A percentile compares a stretch with the other conserved stretches of the same genome.
These are phyloP conservation scores for Eucalyptus globulus DNA, from an alignment of 345 rosid species.

Conservation along the genomic window DNA sequence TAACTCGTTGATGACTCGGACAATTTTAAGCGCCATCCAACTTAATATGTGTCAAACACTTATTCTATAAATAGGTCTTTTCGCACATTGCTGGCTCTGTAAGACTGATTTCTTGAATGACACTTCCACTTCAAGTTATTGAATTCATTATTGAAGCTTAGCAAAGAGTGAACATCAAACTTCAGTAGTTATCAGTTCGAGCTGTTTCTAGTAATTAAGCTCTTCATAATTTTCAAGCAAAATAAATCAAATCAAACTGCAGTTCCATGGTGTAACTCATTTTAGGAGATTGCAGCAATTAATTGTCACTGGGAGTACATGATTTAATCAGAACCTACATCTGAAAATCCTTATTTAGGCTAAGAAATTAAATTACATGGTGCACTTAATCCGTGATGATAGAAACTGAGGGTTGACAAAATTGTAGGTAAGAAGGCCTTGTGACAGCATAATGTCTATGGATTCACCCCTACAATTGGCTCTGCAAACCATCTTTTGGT, in stretches of 20 bases:
- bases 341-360: background rate
- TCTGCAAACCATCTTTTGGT: constrained; percentile 80
- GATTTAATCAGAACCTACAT: background rate
- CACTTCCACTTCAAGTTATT: background rate
- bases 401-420: background rate
- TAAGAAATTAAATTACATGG: background rate
- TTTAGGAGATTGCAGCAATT: background rate
- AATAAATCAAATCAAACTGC: background rate
- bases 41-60: background rate
- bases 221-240: background rate
- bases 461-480: constrained; percentile 57
- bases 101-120: background rate
- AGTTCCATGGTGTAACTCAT: background rate
- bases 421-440: constrained; percentile 59
- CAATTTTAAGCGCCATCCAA: background rate
- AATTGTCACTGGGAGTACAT: background rate
- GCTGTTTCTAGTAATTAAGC: background rate
- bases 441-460: constrained; percentile 68
- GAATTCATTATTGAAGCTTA: background rate
- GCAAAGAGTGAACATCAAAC: background rate
- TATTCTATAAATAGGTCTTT: background rate
- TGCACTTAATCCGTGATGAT: background rate
- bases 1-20: background rate
- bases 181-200: background rate
- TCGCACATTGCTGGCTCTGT: background rate